Evolutionary conservation across 345 rosid genomes (phyloP), one percentile per base, ranked within the genome.

Genomic region (Garcia nutans): DNA sequence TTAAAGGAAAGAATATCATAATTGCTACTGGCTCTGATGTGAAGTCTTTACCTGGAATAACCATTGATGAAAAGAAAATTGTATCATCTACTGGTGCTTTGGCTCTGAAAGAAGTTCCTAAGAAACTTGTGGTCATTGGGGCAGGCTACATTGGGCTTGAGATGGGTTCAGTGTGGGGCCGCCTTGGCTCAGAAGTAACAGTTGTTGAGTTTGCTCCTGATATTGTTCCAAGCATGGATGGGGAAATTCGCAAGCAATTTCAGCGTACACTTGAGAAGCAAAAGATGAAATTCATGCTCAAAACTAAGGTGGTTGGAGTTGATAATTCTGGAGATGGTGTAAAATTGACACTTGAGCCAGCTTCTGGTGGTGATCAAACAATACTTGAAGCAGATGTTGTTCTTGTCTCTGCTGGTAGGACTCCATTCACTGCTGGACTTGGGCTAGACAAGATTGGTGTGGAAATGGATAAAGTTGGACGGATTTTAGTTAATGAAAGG

Each of bases 61-160:
- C 93, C 66, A 96, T 96, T 58, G 99, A 96, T 71, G 99, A 96
- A 77, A 82, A 91, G 89, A 93, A 87, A 80, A 90, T 96, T 54
- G 97, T 93, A 24, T 96, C 99, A 13, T 96, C 99, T 7, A 96
- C 99, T 12, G 99, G 99, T 62, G 99, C 99, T 64, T 77, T 93
- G 70, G 87, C 89, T 65, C 84, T 93, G 83, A 4, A 83, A 47
- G 92, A 89, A 79, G 82, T 96, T 42, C 99, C 99, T 15, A 93
- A 92, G 97, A 92, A 89, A 82, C 92, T 96, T 20, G 92, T 96
- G 31, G 99, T 96, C 70, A 87, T 96, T 77, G 99, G 99, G 24
- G 99, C 99, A 42, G 99, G 99, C 44, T 92, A 92, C 87, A 96
- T 96, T 74, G 99, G 99, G 73, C 95, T 93, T 41, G 98, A 96